Evolutionary conservation across 371 early-diverging fungal species (phyloP).

Genomic region (Mucor ambiguus): DNA sequence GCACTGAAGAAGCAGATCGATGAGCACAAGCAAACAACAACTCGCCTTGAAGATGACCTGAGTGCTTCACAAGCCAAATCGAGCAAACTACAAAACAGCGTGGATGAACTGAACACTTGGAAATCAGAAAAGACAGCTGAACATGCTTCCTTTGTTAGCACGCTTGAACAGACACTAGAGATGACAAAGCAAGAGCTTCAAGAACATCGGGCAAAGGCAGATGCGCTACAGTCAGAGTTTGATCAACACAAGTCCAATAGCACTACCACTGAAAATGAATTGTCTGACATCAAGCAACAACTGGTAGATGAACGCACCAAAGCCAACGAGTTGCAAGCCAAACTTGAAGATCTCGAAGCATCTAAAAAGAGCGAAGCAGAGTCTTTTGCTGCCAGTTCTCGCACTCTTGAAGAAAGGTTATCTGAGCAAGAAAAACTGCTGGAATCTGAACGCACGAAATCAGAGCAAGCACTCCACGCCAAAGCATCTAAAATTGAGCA

Average conservation of each 20-base stretch:
- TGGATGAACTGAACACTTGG: neutral
- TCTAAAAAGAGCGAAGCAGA: neutral
- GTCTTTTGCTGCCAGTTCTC: neutral
- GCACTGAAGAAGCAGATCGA: neutral
- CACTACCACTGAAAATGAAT: neutral
- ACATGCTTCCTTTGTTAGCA: neutral
- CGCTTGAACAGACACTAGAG: neutral
- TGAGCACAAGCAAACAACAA: neutral
- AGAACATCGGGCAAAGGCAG: conserved; percentile 9
- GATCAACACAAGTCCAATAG: conserved; percentile 1
- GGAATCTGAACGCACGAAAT: conserved; percentile 9
- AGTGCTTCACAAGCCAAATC: neutral
- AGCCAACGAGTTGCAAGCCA: conserved; percentile 1
- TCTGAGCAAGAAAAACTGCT: neutral
- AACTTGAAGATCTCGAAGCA: neutral
- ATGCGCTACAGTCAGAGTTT: neutral
- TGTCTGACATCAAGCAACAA: neutral
- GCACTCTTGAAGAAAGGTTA: neutral
- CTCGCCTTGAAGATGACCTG: neutral
- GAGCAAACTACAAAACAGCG: neutral
- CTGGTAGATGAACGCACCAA: conserved; percentile 8
- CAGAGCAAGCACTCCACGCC: neutral
- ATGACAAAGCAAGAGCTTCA: neutral
- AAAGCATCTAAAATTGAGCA: neutral
- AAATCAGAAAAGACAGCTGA: neutral